Evolutionary conservation across 305 asterid species (phyloP).

Genomic region (Solanum hybrid): DNA sequence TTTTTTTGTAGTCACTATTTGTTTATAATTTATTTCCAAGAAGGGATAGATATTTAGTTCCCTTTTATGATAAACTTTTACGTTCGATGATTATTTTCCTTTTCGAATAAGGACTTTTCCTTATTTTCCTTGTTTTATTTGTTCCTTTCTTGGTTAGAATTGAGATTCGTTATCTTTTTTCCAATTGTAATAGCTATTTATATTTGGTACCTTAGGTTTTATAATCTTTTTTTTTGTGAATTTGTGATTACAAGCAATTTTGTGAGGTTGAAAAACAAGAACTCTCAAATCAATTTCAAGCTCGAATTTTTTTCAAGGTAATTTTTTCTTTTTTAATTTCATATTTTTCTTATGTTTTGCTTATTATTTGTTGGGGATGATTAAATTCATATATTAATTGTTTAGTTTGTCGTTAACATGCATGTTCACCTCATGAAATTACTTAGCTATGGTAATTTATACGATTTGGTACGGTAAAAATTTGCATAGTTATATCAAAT

Average conservation of each 20-base stretch:
- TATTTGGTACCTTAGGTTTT: neutral
- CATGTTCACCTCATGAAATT: neutral
- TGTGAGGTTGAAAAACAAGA: neutral
- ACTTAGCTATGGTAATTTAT: neutral
- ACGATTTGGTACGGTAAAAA: neutral
- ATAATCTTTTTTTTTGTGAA: neutral
- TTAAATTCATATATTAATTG: neutral
- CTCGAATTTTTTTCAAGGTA: neutral
- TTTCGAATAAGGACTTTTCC: neutral
- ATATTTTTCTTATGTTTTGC: neutral
- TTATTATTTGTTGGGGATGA: neutral
- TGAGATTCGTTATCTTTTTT: neutral
- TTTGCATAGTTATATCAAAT: neutral
- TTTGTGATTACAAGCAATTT: neutral
- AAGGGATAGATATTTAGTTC: neutral
- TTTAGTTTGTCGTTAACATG: neutral
- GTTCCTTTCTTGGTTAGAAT: too few species aligned
- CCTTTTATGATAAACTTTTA: neutral
- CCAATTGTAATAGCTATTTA: neutral
- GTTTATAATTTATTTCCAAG: neutral
- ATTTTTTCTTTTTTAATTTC: neutral
- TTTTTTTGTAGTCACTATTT: neutral
- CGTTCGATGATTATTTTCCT: neutral
- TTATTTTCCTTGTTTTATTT: neutral
- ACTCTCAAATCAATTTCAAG: neutral